These are phyloP conservation scores for Myxozyma neotropica DNA, from an alignment of 805 yeast genomes.

Conservation along the genomic window DNA sequence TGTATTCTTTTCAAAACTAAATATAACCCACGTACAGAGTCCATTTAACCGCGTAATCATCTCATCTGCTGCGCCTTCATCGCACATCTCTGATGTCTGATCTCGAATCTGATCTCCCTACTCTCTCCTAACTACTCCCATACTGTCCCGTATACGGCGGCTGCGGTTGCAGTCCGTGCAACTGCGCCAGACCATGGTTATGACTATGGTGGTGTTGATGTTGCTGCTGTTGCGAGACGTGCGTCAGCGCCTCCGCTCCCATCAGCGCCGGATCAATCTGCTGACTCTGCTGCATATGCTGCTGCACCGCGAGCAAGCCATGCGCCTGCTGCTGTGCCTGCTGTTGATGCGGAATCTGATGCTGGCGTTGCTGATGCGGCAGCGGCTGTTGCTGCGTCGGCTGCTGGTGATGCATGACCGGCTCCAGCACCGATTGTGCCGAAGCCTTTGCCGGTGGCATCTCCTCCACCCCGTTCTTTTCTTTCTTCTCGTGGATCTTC, in stretches of 20 bases:
- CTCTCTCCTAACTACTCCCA: background rate
- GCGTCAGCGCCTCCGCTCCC: constrained; percentile 22
- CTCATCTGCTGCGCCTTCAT: no score
- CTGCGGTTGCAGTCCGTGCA: constrained; percentile 2
- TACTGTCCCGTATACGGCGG: constrained; percentile 9
- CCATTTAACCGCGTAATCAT: no score
- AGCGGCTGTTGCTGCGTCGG: background rate
- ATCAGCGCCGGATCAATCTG: constrained; percentile 29
- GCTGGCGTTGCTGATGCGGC: background rate
- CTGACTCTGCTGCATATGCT: constrained; percentile 11
- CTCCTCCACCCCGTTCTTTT: background rate
- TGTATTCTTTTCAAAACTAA: background rate
- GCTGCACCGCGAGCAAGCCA: constrained; percentile 5
- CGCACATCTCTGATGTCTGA: no score
- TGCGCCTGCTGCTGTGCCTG: constrained; percentile 3
- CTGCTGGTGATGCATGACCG: constrained; percentile 2
- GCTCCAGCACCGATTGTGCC: background rate
- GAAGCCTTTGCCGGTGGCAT: background rate
- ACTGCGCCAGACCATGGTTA: background rate
- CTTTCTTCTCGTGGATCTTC: constrained; percentile 30
- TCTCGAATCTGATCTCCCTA: background rate
- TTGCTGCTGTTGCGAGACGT: constrained; percentile 14
- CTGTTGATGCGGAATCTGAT: constrained; percentile 8
- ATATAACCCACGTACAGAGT: no score
- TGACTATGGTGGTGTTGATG: background rate